Conservation (phyloP, 345 rosid genomes). For the Gossypium raimondii region DNA sequence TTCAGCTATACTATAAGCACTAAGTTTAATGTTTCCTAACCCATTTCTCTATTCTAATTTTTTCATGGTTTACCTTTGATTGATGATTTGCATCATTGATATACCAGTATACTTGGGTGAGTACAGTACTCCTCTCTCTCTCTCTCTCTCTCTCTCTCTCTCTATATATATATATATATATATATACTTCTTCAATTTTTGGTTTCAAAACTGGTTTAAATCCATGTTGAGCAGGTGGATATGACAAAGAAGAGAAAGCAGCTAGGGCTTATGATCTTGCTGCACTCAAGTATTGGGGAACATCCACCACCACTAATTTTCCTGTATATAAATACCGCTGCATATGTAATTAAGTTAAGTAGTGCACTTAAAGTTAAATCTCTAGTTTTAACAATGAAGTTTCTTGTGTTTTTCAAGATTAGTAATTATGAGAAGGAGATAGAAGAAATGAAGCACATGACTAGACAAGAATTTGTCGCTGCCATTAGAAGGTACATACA, state of each 20-base stretch:
- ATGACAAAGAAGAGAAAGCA: constrained; percentile 99
- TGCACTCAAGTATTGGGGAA: constrained; percentile 97
- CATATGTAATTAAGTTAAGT: not conserved
- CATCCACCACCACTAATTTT: constrained; percentile 93
- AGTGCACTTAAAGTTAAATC: not conserved
- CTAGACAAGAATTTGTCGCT: constrained; percentile 97
- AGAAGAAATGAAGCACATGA: constrained; percentile 99
- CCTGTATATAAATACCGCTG: constrained; percentile 41
- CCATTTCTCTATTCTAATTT: constrained; percentile 14
- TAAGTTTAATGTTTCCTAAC: constrained; percentile 5
- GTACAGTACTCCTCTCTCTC: constrained; percentile 16
- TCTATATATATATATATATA: not conserved
- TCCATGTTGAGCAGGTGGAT: constrained; percentile 60
- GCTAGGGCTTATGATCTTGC: constrained; percentile 96
- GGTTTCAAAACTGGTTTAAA: not conserved
- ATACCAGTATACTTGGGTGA: constrained; percentile 82
- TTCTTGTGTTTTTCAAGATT: constrained; percentile 42
- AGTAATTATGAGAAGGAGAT: constrained; percentile 92
- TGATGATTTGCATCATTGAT: constrained; percentile 7
- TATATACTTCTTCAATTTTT: not conserved
- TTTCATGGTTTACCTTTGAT: constrained; percentile 17
- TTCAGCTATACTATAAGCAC: not conserved
- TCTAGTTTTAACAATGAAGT: not conserved
- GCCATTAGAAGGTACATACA: constrained; percentile 72
- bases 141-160: not conserved